Evolutionary conservation across 176 grass and related monocot genomes (phyloP), one percentile per base, ranked within the genome.

Genomic region (Paspalum notatum): DNA sequence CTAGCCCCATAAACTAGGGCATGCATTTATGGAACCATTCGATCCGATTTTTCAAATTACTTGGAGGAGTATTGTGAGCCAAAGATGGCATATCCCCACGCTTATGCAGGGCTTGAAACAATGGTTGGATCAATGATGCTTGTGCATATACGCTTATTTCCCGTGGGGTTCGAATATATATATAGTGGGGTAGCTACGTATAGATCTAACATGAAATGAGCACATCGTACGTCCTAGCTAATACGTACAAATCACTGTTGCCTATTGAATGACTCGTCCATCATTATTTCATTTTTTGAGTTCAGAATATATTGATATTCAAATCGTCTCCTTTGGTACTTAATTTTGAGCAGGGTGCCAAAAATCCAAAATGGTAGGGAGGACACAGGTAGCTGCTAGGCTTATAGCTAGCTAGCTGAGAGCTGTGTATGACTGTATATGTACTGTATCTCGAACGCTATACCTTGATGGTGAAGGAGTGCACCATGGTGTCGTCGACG

Each of bases 401-500:
- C n/a, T n/a, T n/a, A n/a, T n/a, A n/a, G n/a, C n/a, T n/a, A n/a
- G n/a, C 32, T 32, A 32, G 2, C 32, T 32, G 32, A 32, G 2
- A 32, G 32, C 32, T 32, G 32, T 32, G 32, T 32, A 3, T 32
- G 32, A n/a, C n/a, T 32, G 3, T 32, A 32, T 32, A 32, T 32
- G 32, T 32, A n/a, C n/a, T n/a, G n/a, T n/a, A n/a, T n/a, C n/a
- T n/a, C n/a, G n/a, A n/a, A n/a, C n/a, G n/a, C n/a, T 77, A 38
- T 85, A 97, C 94, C 94, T 97, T 97, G 62, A 97, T 89, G 50
- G 94, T 97, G 91, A 97, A 97, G 27, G 94, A 93, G 86, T 93
- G 90, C 64, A 97, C 56, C 84, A 89, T 87, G 50, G 86, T 85
- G 53, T 93, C 88, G 48, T 94, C 89, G n/a, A 93, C 70, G 18